Evolutionary conservation across 2,329 filamentous ascomycete genomes (phyloP).

Genomic region (Diaporthe ampelina): DNA sequence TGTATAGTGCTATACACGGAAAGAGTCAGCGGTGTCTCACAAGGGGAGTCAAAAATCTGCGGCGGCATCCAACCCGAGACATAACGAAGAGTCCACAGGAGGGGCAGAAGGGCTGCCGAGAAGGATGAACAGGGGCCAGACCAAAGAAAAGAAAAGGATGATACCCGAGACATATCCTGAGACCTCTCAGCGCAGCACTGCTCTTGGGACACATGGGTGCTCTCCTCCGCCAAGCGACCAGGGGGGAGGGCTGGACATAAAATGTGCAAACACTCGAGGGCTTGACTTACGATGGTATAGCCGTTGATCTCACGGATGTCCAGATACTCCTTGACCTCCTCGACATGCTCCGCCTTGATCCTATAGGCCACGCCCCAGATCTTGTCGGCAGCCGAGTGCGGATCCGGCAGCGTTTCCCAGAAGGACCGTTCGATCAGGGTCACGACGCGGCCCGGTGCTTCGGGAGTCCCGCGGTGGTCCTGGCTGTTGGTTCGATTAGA

Average conservation of each 20-base stretch:
- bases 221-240: neutral
- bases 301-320: conserved; percentile 98
- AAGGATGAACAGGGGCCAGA: neutral
- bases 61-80: neutral
- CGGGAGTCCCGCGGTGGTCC: conserved; percentile 93
- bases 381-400: conserved; percentile 71
- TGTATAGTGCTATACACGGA: conserved; percentile 74
- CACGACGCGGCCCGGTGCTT: conserved; percentile 89
- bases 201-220: neutral
- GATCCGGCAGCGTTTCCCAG: conserved; percentile 83
- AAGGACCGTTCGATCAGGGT: conserved; percentile 89
- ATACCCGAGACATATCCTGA: conserved; percentile 34
- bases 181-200: conserved; percentile 9
- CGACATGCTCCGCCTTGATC: conserved; percentile 78
- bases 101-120: neutral
- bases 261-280: neutral
- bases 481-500: conserved; percentile 68
- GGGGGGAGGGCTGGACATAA: neutral
- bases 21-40: conserved; percentile 2
- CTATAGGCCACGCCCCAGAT: conserved; percentile 97
- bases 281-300: conserved; percentile 75
- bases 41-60: neutral
- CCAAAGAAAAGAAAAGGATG: neutral
- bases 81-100: neutral
- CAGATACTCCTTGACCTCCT: conserved; percentile 87